These are phyloP conservation scores for Penicillium crustosum DNA, from an alignment of 2,329 filamentous ascomycete species.

Conservation along the genomic window DNA sequence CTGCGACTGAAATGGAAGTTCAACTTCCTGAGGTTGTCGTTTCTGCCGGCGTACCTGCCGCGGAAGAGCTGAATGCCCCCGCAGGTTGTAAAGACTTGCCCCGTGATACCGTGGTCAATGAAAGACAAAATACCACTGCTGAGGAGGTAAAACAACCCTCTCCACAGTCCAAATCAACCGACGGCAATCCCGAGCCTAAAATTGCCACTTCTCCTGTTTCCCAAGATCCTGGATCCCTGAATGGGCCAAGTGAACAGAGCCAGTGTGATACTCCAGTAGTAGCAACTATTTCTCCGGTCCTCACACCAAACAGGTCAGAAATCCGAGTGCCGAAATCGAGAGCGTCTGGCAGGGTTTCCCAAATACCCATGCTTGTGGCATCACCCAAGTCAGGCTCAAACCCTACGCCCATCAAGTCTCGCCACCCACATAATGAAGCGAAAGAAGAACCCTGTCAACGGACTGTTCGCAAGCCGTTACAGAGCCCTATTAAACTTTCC, in stretches of 20 bases:
- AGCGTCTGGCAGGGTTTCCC: neutral
- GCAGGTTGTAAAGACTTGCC: neutral
- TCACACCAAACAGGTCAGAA: neutral
- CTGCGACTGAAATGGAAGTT: neutral
- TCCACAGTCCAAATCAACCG: neutral
- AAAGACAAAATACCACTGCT: neutral
- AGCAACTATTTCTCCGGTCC: neutral
- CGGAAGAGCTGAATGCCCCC: neutral
- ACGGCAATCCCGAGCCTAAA: neutral
- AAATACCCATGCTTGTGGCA: slow-evolving; percentile 5
- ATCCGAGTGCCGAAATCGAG: neutral
- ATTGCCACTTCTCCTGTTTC: neutral
- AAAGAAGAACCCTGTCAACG: slow-evolving; percentile 6
- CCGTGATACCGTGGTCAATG: neutral
- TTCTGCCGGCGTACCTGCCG: neutral
- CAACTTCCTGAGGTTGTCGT: neutral
- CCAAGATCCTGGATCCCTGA: neutral
- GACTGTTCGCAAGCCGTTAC: slow-evolving; percentile 27
- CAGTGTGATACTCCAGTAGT: neutral
- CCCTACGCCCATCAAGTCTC: neutral
- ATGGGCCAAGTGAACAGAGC: neutral
- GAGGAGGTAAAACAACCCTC: neutral
- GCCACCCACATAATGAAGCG: neutral
- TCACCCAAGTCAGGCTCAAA: neutral
- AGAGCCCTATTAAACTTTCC: slow-evolving; percentile 37